Evolutionary conservation across 352 stramenopile genomes (phyloP), one percentile per base, ranked within the genome.

Genomic region (Pythium apleroticum): DNA sequence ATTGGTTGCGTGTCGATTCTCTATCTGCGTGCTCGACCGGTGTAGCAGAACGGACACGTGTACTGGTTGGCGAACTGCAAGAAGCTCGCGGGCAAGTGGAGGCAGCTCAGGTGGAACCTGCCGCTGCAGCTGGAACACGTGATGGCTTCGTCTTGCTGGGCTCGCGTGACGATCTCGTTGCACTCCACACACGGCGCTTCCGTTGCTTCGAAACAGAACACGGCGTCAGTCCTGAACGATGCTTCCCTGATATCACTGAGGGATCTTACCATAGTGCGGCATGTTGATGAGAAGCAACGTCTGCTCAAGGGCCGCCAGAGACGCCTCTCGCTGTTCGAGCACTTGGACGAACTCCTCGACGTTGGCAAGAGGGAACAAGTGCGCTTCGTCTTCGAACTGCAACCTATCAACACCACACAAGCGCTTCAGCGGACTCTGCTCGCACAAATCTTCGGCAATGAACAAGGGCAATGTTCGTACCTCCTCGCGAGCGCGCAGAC

Each of bases 381-480:
- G 81, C 20, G 73, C 70, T 66, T 92, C 81, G 28, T 92, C 84
- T 52, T 90, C 78, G 48, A 90, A 90, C 14, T 69, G 41, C 45
- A 80, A 65, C 22, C 80, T 91, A 58, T 17, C 14, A 10, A 5
- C 17, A 27, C 19, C 37, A 46, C 14, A 46, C 14, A 46, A 22
- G 14, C 37, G 19, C 6, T 14, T 22, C 17, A 46, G 37, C 19
- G 17, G 14, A 22, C 4, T 46, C 37, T 17, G n/a, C n/a, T n/a
- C n/a, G n/a, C n/a, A n/a, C n/a, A n/a, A n/a, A n/a, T n/a, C n/a
- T n/a, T n/a, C n/a, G n/a, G n/a, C n/a, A n/a, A n/a, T n/a, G n/a
- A n/a, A n/a, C n/a, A n/a, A n/a, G n/a, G n/a, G n/a, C n/a, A n/a
- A n/a, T n/a, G n/a, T n/a, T 14, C 66, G 14, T 64, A 89, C 81